Conservation (phyloP, 371 early-diverging fungal genomes). For the Mucor indicus region DNA sequence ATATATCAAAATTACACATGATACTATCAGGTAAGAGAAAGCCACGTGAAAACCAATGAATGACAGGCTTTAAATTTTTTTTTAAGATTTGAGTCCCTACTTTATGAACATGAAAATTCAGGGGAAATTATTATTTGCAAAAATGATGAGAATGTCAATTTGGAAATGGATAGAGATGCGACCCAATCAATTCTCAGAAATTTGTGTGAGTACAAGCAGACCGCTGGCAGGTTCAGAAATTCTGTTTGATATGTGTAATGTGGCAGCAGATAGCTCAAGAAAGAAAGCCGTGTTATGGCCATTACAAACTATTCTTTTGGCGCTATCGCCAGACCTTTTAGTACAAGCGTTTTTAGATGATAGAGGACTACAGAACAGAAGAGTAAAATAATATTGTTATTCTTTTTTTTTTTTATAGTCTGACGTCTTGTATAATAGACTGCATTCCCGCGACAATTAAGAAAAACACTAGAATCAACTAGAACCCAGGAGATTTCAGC, state of each 20-base stretch:
- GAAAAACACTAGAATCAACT: constrained; percentile 55
- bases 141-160: constrained; percentile 69
- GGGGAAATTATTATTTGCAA: constrained; percentile 64
- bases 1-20: constrained; percentile 18
- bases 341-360: constrained; percentile 49
- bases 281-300: constrained; percentile 76
- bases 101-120: constrained; percentile 65
- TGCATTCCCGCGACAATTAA: constrained; percentile 64
- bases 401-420: no score
- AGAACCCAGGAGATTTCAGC: constrained; percentile 64
- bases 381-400: constrained; percentile 27
- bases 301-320: constrained; percentile 69
- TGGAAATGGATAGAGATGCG: constrained; percentile 87
- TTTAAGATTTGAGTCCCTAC: constrained; percentile 61
- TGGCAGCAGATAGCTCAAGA: constrained; percentile 62
- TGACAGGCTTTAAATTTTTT: neutral
- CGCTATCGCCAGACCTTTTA: constrained; percentile 78
- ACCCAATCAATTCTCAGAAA: constrained; percentile 68
- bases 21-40: constrained; percentile 29
- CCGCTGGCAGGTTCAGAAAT: constrained; percentile 72
- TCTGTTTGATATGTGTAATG: constrained; percentile 71
- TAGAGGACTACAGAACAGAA: constrained; percentile 28
- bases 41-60: neutral
- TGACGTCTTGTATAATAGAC: no score
- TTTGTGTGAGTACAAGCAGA: constrained; percentile 54